phyloP scores from a whole-genome alignment of 164 flowering plant genomes.

The Vitis rupestris region DNA sequence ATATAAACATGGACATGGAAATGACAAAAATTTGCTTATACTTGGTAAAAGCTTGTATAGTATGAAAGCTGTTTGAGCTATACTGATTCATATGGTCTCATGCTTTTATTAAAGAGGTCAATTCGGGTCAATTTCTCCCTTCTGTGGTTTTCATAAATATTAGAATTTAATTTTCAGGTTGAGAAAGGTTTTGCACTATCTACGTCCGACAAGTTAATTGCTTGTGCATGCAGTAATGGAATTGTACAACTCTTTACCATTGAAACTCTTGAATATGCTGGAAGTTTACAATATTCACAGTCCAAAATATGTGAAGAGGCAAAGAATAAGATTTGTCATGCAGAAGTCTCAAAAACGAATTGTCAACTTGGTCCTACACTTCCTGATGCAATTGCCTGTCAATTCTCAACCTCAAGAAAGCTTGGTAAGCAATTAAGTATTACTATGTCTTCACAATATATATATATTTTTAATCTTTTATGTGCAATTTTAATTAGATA shows the following conservation, averaged over 20 bases:
- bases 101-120: background rate
- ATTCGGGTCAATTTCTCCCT: background rate
- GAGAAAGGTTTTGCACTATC: constrained; percentile 58
- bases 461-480: background rate
- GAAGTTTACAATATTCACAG: constrained; percentile 43
- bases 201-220: constrained; percentile 47
- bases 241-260: constrained; percentile 46
- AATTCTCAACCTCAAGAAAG: constrained; percentile 57
- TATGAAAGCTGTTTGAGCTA: background rate
- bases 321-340: constrained; percentile 12
- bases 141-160: constrained; percentile 4
- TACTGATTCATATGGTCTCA: background rate
- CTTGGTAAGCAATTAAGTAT: constrained; percentile 45
- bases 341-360: constrained; percentile 11
- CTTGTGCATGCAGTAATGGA: constrained; percentile 81
- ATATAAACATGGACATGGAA: background rate
- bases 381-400: constrained; percentile 84
- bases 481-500: background rate
- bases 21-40: background rate
- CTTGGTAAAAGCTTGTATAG: background rate
- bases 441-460: background rate
- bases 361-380: constrained; percentile 16
- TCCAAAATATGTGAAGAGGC: constrained; percentile 21
- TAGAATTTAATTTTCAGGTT: constrained; percentile 43
- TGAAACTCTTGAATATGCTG: constrained; percentile 41